Base-by-base conservation (phyloP, 371 early-diverging fungal genomes). In the Basidiobolus meristosporus region DNA sequence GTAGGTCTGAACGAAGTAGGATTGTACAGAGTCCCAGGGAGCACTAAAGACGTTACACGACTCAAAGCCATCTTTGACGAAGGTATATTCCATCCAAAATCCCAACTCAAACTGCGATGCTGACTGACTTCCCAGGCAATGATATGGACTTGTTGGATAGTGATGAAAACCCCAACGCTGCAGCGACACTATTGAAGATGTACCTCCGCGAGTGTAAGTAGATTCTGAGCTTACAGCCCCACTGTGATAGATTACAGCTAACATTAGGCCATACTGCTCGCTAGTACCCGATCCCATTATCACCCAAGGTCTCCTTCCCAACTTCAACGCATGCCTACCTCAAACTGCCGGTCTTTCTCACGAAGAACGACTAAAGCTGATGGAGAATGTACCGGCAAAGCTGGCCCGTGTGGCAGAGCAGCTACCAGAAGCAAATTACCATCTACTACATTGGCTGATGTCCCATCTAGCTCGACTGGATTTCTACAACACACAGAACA, bases 371-470 rank as follows among this genome's bases (percentile, higher is more conserved):
- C 19, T 36, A 19, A 36, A 11, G 36, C 16, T 3, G 36, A 36
- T 19, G 16, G 16, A 19, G 9, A 36, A 36, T 11, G 36, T 21
- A 21, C 15, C 36, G 5, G 18, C 14, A 3, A 10, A 16, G 12
- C 11, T 36, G 36, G 19, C 19, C 11, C 2, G 14, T 2, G 18
- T 36, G 2, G 36, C 36, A 4, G 36, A 36, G 16, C 36, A 17
- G 7, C 19, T 36, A 36, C 36, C 36, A 2, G 21, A 19, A 19
- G 16, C 36, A 3, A 36, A 36, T 17, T 21, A 21, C 11, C 17
- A 36, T 36, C 10, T 36, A 36, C 36, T 36, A 18, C 36, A 36
- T 36, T 36, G 36, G 36, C 12, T 14, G 12, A 14, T 16, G n/a
- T 36, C 19, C 7, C 36, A 36, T 36, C 10, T 36, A 36, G 19